Conservation (phyloP, 75 land plant species). For the Selaginella moellendorffii region DNA sequence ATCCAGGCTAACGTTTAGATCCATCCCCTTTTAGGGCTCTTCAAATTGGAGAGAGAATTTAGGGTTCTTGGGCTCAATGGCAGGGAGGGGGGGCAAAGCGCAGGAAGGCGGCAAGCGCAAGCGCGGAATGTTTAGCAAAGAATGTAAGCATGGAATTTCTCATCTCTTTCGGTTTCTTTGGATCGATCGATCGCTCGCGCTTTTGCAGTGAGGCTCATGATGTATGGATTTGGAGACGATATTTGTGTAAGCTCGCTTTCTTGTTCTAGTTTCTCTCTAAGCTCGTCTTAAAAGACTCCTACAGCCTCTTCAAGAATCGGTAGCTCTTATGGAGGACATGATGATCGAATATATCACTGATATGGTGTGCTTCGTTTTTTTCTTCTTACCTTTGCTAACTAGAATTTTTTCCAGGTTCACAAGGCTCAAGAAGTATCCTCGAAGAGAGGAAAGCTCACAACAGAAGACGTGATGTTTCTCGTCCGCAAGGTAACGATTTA, state of each 20-base stretch:
- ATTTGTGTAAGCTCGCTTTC: slow-evolving; percentile 45
- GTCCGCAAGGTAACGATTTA: slow-evolving; percentile 63
- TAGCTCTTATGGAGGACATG: slow-evolving; percentile 79
- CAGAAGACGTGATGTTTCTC: slow-evolving; percentile 85
- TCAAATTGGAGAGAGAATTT: not conserved
- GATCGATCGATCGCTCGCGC: not conserved
- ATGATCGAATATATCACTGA: slow-evolving; percentile 92
- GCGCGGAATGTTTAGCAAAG: slow-evolving; percentile 25
- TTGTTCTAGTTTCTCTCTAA: not conserved
- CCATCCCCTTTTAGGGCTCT: no score
- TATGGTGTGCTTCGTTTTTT: slow-evolving; percentile 35
- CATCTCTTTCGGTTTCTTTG: not conserved
- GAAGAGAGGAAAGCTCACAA: slow-evolving; percentile 81
- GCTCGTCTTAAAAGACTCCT: not conserved
- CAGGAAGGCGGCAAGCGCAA: slow-evolving; percentile 18
- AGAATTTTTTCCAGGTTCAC: slow-evolving; percentile 36
- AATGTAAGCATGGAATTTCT: slow-evolving; percentile 8
- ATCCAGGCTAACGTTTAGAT: not conserved
- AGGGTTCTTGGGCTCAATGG: not conserved
- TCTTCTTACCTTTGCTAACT: slow-evolving; percentile 6
- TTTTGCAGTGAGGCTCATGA: slow-evolving; percentile 84
- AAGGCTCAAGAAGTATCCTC: slow-evolving; percentile 87
- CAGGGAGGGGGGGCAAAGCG: not conserved
- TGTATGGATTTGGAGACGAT: slow-evolving; percentile 98
- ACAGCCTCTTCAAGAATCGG: slow-evolving; percentile 93